Base-by-base conservation (phyloP, 352 stramenopile genomes). In the Discostella stelligera region DNA sequence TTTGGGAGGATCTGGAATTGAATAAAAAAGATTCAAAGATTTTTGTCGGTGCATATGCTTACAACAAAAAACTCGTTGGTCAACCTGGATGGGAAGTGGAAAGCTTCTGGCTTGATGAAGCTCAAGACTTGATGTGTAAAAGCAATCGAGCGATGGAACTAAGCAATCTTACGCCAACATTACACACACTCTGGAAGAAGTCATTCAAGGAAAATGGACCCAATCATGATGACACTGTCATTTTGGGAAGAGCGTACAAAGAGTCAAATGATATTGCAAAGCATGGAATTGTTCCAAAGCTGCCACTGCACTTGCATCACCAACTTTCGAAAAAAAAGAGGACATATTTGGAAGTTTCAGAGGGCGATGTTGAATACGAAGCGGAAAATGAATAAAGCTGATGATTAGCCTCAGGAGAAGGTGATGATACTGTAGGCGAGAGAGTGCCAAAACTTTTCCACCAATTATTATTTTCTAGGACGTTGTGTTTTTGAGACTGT, bases 231-330 rank as follows among this genome's bases (percentile, higher is more conserved):
- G 61, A 76, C 11, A 39, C 66, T 50, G 54, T 77, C 13, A 55
- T 71, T 25, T 81, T 20, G 59, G 74, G 71, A 41, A 44, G 71
- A 13, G 62, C 48, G 23, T 73, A 65, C 20, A 81, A 81, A 54
- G 7, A 63, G 25, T 60, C 74, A 37, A 46, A 66, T 77, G 66
- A 81, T 30, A 63, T 76, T 27, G 67, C 68, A 32, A 81, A 81
- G 32, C 73, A 81, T 54, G 66, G 21, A 46, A 66, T 66, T 1
- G 27, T 39, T 14, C 39, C 77, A 0, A 66, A 73, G 21, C 21
- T 81, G 21, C 61, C 66, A 16, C 30, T 69, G 14, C 20, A 67
- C 13, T 58, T 63, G 20, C 48, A 70, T 18, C 13, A 20, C 46
- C 16, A 64, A 41, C 48, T 76, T 25, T 14, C 49, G 14, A 44